A percentile compares a stretch with the other conserved stretches of the same genome.
Evolutionary conservation across 2,329 filamentous ascomycete genomes (phyloP).

Genomic region (Pseudogymnoascus sp.): DNA sequence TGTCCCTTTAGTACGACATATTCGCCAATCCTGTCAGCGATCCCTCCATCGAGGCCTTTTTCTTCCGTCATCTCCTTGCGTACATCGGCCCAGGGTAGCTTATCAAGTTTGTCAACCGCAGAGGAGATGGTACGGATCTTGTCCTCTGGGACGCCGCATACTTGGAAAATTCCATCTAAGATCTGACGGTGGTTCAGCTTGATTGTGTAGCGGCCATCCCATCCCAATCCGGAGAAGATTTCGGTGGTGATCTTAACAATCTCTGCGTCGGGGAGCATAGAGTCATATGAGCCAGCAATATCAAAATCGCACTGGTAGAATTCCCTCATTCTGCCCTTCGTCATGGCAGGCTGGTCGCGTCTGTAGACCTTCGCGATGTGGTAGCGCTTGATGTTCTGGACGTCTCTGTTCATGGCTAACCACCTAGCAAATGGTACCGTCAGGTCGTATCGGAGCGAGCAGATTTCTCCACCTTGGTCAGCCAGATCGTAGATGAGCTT

Average conservation of each 20-base stretch:
- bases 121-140: slow-evolving; percentile 86
- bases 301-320: slow-evolving; percentile 98
- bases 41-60: slow-evolving; percentile 68
- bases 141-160: slow-evolving; percentile 79
- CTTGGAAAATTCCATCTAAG: slow-evolving; percentile 83
- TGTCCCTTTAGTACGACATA: slow-evolving; percentile 75
- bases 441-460: slow-evolving; percentile 77
- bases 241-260: slow-evolving; percentile 78
- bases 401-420: slow-evolving; percentile 76
- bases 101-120: slow-evolving; percentile 94
- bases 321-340: slow-evolving; percentile 87
- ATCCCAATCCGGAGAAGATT: slow-evolving; percentile 74
- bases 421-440: slow-evolving; percentile 88
- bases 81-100: slow-evolving; percentile 83
- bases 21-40: slow-evolving; percentile 81
- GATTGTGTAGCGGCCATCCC: slow-evolving; percentile 62
- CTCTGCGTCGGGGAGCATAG: slow-evolving; percentile 90
- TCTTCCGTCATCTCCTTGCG: slow-evolving; percentile 89
- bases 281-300: slow-evolving; percentile 79
- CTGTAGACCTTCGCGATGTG: slow-evolving; percentile 91
- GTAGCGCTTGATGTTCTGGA: slow-evolving; percentile 85
- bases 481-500: slow-evolving; percentile 87
- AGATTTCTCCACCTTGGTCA: slow-evolving; percentile 80
- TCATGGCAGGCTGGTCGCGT: slow-evolving; percentile 75
- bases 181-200: slow-evolving; percentile 96